Base-by-base conservation (phyloP, 2,329 filamentous ascomycete species). In the Helminthosporium solani region DNA sequence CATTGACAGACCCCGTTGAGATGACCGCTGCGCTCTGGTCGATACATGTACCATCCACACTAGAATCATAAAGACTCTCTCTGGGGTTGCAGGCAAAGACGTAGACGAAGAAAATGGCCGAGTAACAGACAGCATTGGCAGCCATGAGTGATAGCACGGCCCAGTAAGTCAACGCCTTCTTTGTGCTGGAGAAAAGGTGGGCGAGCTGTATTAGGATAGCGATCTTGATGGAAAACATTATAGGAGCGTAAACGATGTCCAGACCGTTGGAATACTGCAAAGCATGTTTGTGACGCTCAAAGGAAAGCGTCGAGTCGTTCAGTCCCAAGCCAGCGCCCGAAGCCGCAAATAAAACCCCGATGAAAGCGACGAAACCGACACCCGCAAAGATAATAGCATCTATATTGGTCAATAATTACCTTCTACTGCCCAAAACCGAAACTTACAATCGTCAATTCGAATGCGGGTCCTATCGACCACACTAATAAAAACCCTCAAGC, bases 71-170 rank as follows among this genome's bases (percentile, higher is more conserved):
- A 14, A 63, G 58, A 36, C 60, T 62, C 15, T 53, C 47, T 20
- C 53, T 44, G 4, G 61, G 61, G 8, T 35, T 43, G 47, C 61
- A 64, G 12, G 49, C 49, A 40, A 63, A 63, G 14, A 61, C 15
- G 37, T 51, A 51, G 1, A 51, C 45, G 28, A 60, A 55, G 45
- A 57, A 50, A 12, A 54, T 40, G 2, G 33, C 48, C 2, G 53
- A 44, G 36, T 64, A 61, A 39, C 33, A 38, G 15, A 56, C 21
- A 14, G 49, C 30, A 23, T 63, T 63, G 14, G 49, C 33, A 12
- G 46, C 46, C 20, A 62, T 54, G 15, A 61, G 44, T 14, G 50
- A 36, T 39, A 52, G 47, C 11, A 54, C 51, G 27, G 40, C 44
- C 54, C 53, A 62, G 15, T 44, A 56, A 28, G 49, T 33, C 11